phyloP scores from a whole-genome alignment of 2,329 filamentous ascomycete genomes.

The Aspergillus niger region DNA sequence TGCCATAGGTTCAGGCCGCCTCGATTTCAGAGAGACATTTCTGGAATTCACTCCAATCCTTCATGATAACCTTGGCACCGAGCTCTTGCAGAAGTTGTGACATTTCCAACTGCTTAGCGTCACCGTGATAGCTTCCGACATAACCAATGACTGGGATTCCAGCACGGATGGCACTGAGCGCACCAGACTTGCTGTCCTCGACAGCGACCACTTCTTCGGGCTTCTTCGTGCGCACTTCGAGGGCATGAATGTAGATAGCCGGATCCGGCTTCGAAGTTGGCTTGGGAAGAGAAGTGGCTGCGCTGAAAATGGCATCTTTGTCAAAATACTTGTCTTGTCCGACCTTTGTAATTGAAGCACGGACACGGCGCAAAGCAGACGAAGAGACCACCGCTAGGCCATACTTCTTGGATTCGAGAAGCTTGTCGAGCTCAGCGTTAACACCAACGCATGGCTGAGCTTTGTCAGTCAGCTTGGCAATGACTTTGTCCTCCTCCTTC shows the following conservation, averaged over 20 bases:
- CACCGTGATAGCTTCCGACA: constrained; percentile 71
- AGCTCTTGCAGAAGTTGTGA: constrained; percentile 60
- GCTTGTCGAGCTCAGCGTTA: constrained; percentile 65
- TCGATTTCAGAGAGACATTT: constrained; percentile 48
- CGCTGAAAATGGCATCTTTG: constrained; percentile 75
- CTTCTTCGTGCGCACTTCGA: constrained; percentile 71
- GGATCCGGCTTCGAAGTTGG: constrained; percentile 93
- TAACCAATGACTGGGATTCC: constrained; percentile 82
- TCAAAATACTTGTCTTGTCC: constrained; percentile 78
- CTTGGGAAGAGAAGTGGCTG: constrained; percentile 72
- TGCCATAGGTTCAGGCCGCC: constrained; percentile 20
- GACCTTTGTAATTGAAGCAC: constrained; percentile 76
- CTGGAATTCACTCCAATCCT: constrained; percentile 50
- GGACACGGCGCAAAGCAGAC: constrained; percentile 74
- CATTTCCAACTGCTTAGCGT: constrained; percentile 66
- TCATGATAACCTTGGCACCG: constrained; percentile 64
- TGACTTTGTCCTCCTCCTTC: constrained; percentile 80
- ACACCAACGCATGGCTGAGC: constrained; percentile 70
- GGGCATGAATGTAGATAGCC: constrained; percentile 79
- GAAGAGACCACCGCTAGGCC: constrained; percentile 78
- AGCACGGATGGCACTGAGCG: constrained; percentile 73
- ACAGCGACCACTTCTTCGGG: constrained; percentile 74
- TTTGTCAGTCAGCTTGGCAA: constrained; percentile 71
- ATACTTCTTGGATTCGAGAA: constrained; percentile 66
- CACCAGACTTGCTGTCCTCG: constrained; percentile 86